A percentile compares a stretch with the other conserved stretches of the same genome.
These are phyloP conservation scores for Phytopythium vexans DNA, from an alignment of 352 stramenopile species.

Conservation along the genomic window DNA sequence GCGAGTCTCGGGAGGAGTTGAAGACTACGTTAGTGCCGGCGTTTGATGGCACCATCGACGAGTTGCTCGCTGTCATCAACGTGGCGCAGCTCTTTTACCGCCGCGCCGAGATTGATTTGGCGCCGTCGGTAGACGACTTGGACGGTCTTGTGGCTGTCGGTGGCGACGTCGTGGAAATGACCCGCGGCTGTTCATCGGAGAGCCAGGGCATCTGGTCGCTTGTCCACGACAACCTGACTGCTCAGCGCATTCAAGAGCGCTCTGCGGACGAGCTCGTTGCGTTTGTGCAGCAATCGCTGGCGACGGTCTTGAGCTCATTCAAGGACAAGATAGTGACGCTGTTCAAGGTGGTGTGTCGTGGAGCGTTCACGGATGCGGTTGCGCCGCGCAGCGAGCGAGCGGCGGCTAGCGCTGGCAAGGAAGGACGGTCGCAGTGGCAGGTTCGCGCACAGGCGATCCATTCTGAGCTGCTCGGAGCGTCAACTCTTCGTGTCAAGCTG, in stretches of 20 bases:
- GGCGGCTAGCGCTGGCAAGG: constrained; percentile 7
- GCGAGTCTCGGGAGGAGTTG: constrained; percentile 15
- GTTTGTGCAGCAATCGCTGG: constrained; percentile 46
- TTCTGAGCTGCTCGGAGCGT: constrained; percentile 58
- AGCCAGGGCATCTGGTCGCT: constrained; percentile 34
- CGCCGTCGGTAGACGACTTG: constrained; percentile 60
- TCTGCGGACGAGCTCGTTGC: constrained; percentile 28
- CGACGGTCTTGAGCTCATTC: constrained; percentile 38
- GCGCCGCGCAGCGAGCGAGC: constrained; percentile 29
- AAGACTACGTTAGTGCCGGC: constrained; percentile 26
- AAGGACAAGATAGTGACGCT: constrained; percentile 63
- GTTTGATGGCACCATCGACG: constrained; percentile 41
- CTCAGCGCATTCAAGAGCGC: constrained; percentile 5
- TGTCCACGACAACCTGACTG: constrained; percentile 40
- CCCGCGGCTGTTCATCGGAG: constrained; percentile 51
- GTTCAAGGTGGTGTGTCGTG: constrained; percentile 77
- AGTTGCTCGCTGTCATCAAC: constrained; percentile 39
- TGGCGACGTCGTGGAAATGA: constrained; percentile 53
- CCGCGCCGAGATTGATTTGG: constrained; percentile 66
- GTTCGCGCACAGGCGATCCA: constrained; percentile 76
- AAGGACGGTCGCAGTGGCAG: constrained; percentile 60
- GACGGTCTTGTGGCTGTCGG: constrained; percentile 58
- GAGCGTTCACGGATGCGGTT: constrained; percentile 72
- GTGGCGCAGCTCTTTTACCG: constrained; percentile 61
- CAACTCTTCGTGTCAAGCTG: constrained; percentile 50